phyloP scores from a whole-genome alignment of 202 grass and related monocot species.

The Panicum hallii region DNA sequence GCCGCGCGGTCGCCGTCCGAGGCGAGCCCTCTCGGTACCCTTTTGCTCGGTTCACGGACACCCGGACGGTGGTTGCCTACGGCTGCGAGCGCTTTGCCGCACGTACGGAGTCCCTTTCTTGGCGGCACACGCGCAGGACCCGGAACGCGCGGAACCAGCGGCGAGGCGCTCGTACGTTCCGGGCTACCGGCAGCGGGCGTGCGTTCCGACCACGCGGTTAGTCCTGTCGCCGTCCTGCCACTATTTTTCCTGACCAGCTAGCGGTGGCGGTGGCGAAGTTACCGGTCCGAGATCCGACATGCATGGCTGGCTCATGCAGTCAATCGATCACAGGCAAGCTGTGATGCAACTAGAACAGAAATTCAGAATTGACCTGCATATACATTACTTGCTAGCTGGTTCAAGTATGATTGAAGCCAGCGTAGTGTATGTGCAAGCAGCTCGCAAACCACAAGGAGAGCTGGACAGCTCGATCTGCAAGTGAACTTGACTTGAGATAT shows the following conservation, averaged over 20 bases:
- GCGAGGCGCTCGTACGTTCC: not conserved
- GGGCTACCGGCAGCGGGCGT: not conserved
- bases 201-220: not conserved
- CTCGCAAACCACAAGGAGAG: not conserved
- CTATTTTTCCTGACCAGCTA: not conserved
- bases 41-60: not conserved
- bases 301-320: constrained; percentile 1
- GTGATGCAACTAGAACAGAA: not conserved
- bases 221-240: not conserved
- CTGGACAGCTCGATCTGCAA: not conserved
- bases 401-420: constrained; percentile 12
- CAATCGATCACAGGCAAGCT: constrained; percentile 4
- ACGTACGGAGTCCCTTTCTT: not conserved
- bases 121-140: no score
- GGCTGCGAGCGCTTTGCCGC: not conserved
- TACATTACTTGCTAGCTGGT: not conserved
- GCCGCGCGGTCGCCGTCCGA: not conserved
- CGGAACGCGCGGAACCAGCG: not conserved
- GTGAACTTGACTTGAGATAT: not conserved
- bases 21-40: not conserved
- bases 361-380: not conserved
- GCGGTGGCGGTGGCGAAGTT: not conserved
- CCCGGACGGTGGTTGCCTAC: not conserved
- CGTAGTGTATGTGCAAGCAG: not conserved
- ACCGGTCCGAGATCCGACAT: not conserved